phyloP scores from a whole-genome alignment of 1,284 basidiomycete genomes.

The Puccinia triticina region DNA sequence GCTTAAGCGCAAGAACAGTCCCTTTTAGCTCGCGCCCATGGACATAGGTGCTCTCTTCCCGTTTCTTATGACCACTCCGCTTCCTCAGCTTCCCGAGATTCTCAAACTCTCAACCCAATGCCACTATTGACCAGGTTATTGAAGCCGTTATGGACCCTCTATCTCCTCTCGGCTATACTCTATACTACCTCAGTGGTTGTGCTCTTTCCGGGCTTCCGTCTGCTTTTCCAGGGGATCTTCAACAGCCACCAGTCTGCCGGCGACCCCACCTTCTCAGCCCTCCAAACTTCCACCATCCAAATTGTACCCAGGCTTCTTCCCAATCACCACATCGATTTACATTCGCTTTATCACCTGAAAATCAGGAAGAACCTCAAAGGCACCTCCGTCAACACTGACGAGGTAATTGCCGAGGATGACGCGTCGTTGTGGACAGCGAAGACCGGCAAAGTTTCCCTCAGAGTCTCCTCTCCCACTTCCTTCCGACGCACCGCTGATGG shows the following conservation, averaged over 20 bases:
- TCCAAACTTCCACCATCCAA: constrained; percentile 14
- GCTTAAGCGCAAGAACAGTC: too few species aligned
- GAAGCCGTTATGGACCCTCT: constrained; percentile 39
- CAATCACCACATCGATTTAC: neutral
- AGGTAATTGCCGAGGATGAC: constrained; percentile 49
- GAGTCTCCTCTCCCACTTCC: neutral
- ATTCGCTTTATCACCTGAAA: neutral
- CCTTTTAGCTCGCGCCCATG: too few species aligned
- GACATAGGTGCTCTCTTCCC: too few species aligned
- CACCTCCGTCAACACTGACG: constrained; percentile 39
- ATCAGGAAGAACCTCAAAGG: constrained; percentile 48
- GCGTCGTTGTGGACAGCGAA: constrained; percentile 33
- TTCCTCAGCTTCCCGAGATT: too few species aligned
- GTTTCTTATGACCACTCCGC: too few species aligned
- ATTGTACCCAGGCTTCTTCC: constrained; percentile 35
- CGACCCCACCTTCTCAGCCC: neutral
- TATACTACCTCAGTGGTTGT: constrained; percentile 28
- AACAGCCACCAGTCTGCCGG: constrained; percentile 6
- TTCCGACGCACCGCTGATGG: constrained; percentile 11
- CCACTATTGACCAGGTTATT: constrained; percentile 2
- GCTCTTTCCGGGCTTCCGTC: constrained; percentile 10
- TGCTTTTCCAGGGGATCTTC: neutral
- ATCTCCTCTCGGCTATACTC: constrained; percentile 40
- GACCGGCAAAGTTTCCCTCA: constrained; percentile 3
- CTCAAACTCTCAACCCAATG: too few species aligned